These are phyloP conservation scores for Batkoa obscura DNA, from an alignment of 371 early-diverging fungal species.

Conservation along the genomic window DNA sequence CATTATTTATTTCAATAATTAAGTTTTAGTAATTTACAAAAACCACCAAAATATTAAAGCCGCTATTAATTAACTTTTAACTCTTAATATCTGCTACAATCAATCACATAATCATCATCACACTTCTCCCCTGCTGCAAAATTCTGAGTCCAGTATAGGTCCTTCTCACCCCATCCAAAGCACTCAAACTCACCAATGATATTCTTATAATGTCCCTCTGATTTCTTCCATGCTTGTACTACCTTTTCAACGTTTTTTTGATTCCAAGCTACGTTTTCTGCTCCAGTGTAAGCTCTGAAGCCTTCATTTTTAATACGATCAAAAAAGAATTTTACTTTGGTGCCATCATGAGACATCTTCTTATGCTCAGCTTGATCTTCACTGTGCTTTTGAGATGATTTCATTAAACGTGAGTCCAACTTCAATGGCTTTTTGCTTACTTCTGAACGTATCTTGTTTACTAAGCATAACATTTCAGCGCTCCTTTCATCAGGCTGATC, in stretches of 20 bases:
- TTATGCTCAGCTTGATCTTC: slow-evolving; percentile 11
- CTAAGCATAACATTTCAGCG: neutral
- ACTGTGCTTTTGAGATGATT: slow-evolving; percentile 14
- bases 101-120: too few relatives aligned
- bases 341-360: slow-evolving; percentile 16
- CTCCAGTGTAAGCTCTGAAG: neutral
- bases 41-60: too few relatives aligned
- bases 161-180: neutral
- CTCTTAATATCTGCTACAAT: too few relatives aligned
- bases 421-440: neutral
- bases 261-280: neutral
- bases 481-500: too few relatives aligned
- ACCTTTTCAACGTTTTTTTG: neutral
- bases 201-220: slow-evolving; percentile 3
- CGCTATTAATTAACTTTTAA: too few relatives aligned
- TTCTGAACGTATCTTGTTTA: neutral
- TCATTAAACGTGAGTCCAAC: slow-evolving; percentile 3
- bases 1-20: too few relatives aligned
- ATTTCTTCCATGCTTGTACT: neutral
- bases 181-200: neutral
- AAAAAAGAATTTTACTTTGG: slow-evolving; percentile 1
- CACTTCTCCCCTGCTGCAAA: neutral
- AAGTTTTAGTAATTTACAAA: too few relatives aligned
- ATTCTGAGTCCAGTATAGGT: slow-evolving; percentile 6
- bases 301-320: neutral